phyloP scores from a whole-genome alignment of 1,139 yeast species.

The Lodderomyces beijingensis region DNA sequence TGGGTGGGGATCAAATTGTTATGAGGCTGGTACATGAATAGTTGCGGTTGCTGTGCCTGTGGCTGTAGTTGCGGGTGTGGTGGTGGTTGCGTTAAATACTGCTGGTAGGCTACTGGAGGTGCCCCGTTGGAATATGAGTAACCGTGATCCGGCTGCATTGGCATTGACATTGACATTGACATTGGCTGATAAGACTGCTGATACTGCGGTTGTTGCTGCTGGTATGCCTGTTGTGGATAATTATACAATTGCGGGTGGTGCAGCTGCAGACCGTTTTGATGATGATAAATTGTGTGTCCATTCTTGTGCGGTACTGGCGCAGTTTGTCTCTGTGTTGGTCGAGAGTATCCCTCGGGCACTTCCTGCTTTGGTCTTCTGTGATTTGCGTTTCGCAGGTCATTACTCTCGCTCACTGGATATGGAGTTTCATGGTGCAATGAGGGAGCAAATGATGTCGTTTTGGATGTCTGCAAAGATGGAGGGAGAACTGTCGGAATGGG shows the following conservation, averaged over 20 bases:
- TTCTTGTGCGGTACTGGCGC: slow-evolving; percentile 1
- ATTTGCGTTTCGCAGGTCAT: too few species aligned
- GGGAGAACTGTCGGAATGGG: too few species aligned
- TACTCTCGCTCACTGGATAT: too few species aligned
- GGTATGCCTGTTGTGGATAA: not conserved
- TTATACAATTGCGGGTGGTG: too few species aligned
- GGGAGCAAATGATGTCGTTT: too few species aligned
- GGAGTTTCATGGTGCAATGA: too few species aligned
- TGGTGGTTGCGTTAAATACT: not conserved
- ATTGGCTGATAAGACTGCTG: slow-evolving; percentile 1
- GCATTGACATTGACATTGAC: too few species aligned
- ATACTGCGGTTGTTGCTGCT: slow-evolving; percentile 1
- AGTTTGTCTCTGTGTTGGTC: not conserved
- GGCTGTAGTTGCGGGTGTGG: slow-evolving; percentile 1
- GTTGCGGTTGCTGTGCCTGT: slow-evolving; percentile 3
- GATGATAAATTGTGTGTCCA: not conserved
- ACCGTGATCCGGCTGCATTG: slow-evolving; percentile 1
- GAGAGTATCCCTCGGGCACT: not conserved
- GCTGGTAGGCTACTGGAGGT: too few species aligned
- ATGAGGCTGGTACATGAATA: not conserved
- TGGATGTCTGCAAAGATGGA: too few species aligned
- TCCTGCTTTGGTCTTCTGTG: too few species aligned
- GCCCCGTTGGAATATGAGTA: slow-evolving; percentile 1
- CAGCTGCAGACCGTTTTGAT: too few species aligned
- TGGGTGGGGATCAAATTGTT: slow-evolving; percentile 14